Evolutionary conservation across 441 rosid species (phyloP), one percentile per base, ranked within the genome.

Genomic region (Gossypium lobatum): DNA sequence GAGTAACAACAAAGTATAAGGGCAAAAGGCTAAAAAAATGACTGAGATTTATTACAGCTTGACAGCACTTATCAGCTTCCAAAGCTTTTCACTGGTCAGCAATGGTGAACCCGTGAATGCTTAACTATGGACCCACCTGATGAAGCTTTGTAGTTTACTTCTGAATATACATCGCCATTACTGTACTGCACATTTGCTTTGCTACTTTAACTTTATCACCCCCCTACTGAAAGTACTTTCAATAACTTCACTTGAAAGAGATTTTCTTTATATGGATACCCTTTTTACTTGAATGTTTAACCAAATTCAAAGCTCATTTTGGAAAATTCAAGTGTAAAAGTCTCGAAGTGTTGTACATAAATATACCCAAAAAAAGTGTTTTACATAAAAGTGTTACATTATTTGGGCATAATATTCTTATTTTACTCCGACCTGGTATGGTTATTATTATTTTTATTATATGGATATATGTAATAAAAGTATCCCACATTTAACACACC

Each of bases 81-180:
- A 42, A 50, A 50, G 45, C 18, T 68, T 48, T 63, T 48, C 54
- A 25, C 59, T 25, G 71, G 46, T 31, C 37, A 9, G 64, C 52
- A 31, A 37, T 18, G 59, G 63, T 6, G 73, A 25, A 55, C 64
- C 73, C 73, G 73, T 70, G 73, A 70, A 54, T 34, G 34, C 34
- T 34, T 63, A 57, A 21, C 64, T 55, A 25, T 28, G 72, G 72
- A 50, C 72, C 60, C 60, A 52, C 25, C 72, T 52, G 59, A 26
- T 26, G 60, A 68, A 68, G 14, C 8, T 4, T 34, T 50, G 45
- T 68, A 26, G 60, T 54, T 48, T 67, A 67, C 72, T 50, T 48
- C 45, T 4, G 63, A 23, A 59, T 67, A 54, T 48, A 48, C 55
- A 52, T 31, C 72, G 59, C 60, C 60, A 68, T 50, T 67, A 8